Percentiles rank a stretch among this genome's conserved stretches.
Evolutionary conservation across 768 basidiomycete genomes (phyloP).

Genomic region (Suillus weaverae): DNA sequence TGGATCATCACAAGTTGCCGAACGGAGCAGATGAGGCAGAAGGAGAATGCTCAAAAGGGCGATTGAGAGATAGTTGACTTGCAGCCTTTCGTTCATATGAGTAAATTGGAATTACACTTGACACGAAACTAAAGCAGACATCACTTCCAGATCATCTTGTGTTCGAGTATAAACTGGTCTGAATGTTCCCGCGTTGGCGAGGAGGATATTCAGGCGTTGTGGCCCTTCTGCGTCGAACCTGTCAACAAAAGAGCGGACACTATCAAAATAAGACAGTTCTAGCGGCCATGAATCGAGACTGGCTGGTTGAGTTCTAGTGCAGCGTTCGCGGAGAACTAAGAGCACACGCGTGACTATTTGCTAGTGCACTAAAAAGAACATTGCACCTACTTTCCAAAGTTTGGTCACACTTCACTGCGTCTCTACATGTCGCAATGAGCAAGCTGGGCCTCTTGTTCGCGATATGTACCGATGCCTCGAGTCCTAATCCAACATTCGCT

Average conservation of each 20-base stretch:
- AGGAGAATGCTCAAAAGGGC: neutral
- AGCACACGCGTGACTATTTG: constrained; percentile 16
- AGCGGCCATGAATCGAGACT: constrained; percentile 30
- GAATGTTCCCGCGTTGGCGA: constrained; percentile 33
- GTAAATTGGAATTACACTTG: neutral
- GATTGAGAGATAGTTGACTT: constrained; percentile 35
- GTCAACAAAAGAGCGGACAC: constrained; percentile 33
- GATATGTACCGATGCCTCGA: constrained; percentile 33
- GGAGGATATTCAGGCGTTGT: constrained; percentile 29
- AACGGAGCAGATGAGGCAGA: neutral
- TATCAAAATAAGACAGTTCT: constrained; percentile 35
- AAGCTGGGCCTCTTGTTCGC: constrained; percentile 31
- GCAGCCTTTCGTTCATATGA: constrained; percentile 25
- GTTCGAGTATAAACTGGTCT: constrained; percentile 27
- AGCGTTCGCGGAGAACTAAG: constrained; percentile 9
- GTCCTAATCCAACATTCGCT: constrained; percentile 45
- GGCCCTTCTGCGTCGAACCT: constrained; percentile 25
- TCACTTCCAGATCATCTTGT: constrained; percentile 48
- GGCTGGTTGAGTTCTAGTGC: neutral
- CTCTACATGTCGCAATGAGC: constrained; percentile 37
- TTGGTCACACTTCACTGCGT: constrained; percentile 26
- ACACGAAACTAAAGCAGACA: constrained; percentile 25
- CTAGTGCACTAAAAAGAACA: neutral
- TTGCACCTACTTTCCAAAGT: constrained; percentile 18
- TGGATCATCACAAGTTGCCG: neutral